phyloP scores from a whole-genome alignment of 441 rosid species.

The Arabidopsis lyrata region DNA sequence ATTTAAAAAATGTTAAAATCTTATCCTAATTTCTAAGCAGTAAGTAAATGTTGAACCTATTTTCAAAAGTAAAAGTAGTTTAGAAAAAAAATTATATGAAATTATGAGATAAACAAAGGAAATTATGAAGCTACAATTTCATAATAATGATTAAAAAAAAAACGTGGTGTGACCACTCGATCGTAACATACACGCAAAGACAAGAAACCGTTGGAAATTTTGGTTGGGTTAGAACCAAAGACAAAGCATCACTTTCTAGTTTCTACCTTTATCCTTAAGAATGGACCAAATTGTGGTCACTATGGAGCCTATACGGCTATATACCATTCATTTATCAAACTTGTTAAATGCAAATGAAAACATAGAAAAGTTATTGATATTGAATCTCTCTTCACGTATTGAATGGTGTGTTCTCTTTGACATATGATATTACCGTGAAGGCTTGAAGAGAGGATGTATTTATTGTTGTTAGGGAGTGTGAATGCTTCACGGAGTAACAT shows the following conservation, averaged over 20 bases:
- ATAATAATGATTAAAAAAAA: neutral
- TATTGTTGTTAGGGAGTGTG: slow-evolving; percentile 23
- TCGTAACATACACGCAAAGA: slow-evolving; percentile 45
- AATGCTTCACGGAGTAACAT: slow-evolving; percentile 24
- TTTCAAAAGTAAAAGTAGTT: neutral
- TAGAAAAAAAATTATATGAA: neutral
- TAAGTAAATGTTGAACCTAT: neutral
- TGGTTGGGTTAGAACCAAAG: slow-evolving; percentile 38
- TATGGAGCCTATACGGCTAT: slow-evolving; percentile 17
- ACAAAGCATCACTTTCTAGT: slow-evolving; percentile 45
- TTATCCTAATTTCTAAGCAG: neutral
- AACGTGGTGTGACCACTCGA: slow-evolving; percentile 26
- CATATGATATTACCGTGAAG: neutral
- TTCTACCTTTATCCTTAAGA: slow-evolving; percentile 32
- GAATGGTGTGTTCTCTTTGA: slow-evolving; percentile 14
- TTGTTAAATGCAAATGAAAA: neutral
- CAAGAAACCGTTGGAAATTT: slow-evolving; percentile 27
- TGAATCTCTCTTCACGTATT: neutral
- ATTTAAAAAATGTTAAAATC: neutral
- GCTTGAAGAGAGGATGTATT: slow-evolving; percentile 25
- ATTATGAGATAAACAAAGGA: neutral
- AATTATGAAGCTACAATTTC: neutral
- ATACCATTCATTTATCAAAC: slow-evolving; percentile 16
- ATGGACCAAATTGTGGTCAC: slow-evolving; percentile 36
- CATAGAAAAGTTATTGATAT: neutral